Percentiles rank a stretch among this genome's conserved stretches.
These are phyloP conservation scores for Aspergillus heteromorphus DNA, from an alignment of 495 filamentous ascomycete species.

Conservation along the genomic window DNA sequence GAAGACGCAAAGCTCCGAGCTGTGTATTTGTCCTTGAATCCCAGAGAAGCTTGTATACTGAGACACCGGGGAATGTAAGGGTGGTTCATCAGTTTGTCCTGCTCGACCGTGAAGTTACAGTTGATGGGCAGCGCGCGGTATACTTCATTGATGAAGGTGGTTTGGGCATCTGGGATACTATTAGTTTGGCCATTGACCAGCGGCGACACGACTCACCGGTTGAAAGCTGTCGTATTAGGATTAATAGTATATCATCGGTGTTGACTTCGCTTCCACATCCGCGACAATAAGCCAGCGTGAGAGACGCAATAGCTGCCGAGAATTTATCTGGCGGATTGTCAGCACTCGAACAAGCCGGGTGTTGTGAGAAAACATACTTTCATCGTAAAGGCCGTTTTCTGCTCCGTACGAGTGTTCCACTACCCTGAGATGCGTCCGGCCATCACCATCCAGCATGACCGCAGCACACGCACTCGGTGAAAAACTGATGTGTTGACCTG, in stretches of 20 bases:
- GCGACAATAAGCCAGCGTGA: constrained; percentile 56
- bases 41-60: constrained; percentile 64
- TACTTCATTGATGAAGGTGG: constrained; percentile 57
- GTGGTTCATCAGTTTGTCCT: constrained; percentile 66
- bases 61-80: constrained; percentile 61
- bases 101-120: constrained; percentile 66
- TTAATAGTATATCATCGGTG: constrained; percentile 71
- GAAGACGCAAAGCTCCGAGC: constrained; percentile 59
- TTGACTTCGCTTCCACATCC: constrained; percentile 51
- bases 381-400: constrained; percentile 33
- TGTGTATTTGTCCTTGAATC: constrained; percentile 55
- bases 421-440: constrained; percentile 55
- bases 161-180: constrained; percentile 30
- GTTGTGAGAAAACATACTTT: constrained; percentile 26
- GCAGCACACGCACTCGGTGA: constrained; percentile 71
- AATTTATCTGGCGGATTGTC: constrained; percentile 42
- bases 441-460: constrained; percentile 59
- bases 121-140: constrained; percentile 60
- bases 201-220: constrained; percentile 34
- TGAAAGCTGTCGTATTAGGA: constrained; percentile 48
- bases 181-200: too few relatives aligned
- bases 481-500: constrained; percentile 62
- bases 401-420: constrained; percentile 51
- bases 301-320: constrained; percentile 50
- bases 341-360: not conserved